Base-by-base conservation (phyloP, 2,329 filamentous ascomycete species). In the Aspergillus novofumigatus region DNA sequence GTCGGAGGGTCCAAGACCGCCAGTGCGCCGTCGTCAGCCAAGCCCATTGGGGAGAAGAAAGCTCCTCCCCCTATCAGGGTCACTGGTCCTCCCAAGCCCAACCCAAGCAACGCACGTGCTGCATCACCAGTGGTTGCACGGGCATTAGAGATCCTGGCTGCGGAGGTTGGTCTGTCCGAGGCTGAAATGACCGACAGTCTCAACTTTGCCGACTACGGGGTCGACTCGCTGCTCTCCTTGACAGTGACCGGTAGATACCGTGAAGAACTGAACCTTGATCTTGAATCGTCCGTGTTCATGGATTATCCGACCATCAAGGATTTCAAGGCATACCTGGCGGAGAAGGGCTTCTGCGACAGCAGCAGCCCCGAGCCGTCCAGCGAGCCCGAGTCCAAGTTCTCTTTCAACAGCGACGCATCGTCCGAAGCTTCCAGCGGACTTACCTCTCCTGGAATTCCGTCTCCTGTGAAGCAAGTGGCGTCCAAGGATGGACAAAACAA, bases 241-340 rank as follows among this genome's bases (percentile, higher is more conserved):
- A 85, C 83, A 28, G 83, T 86, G 61, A 84, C 83, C 48, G 83
- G 83, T 62, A 81, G 81, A 66, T 85, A 86, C 72, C 81, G 83
- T 44, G 83, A 86, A 66, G 83, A 86, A 49, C 76, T 86, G 23
- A 80, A 83, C 58, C 73, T 86, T 59, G 83, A 85, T 53, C 80
- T 86, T 55, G 79, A 81, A 55, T 83, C 82, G 10, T 81, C 80
- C 28, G 73, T 86, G 23, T 86, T 86, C 73, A 83, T 82, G 5
- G 83, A 86, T 59, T 81, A 82, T 57, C 77, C 83, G 2, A 85
- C 82, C 9, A 80, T 86, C 56, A 83, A 83, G 38, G 81, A 83
- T 61, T 80, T 86, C 76, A 85, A 85, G 75, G 79, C 78, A 60
- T 79, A 83, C 67, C 78, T 86, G 60, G 56, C 61, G 2, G 67